These are phyloP conservation scores for Backusella psychrophila DNA, from an alignment of 192 early-diverging fungal species.

Conservation along the genomic window DNA sequence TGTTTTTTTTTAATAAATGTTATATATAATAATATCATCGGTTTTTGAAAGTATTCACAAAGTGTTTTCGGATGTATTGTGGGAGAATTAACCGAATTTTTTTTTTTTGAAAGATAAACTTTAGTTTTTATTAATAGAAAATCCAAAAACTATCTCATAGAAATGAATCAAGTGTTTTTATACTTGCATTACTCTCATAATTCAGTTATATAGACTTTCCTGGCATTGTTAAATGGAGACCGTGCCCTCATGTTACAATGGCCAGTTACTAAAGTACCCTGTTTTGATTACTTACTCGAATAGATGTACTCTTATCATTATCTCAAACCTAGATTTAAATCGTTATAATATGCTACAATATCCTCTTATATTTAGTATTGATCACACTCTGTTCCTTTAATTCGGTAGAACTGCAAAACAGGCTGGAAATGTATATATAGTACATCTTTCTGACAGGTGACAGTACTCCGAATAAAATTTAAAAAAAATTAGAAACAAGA, in stretches of 20 bases:
- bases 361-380: background rate
- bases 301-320: background rate
- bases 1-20: background rate
- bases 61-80: background rate
- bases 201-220: background rate
- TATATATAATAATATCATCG: background rate
- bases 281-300: background rate
- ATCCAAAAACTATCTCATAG: background rate
- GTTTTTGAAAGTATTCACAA: background rate
- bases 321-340: background rate
- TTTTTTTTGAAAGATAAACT: background rate
- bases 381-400: background rate
- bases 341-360: background rate
- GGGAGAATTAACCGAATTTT: background rate
- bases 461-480: background rate
- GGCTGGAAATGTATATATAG: background rate
- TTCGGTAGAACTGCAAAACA: background rate
- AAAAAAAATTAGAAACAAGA: background rate
- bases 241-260: background rate
- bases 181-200: background rate
- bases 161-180: background rate
- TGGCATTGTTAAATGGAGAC: background rate
- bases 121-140: background rate
- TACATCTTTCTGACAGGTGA: background rate
- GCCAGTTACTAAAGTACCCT: background rate